Base-by-base conservation (phyloP, 495 filamentous ascomycete genomes). In the Tuber melanosporum region DNA sequence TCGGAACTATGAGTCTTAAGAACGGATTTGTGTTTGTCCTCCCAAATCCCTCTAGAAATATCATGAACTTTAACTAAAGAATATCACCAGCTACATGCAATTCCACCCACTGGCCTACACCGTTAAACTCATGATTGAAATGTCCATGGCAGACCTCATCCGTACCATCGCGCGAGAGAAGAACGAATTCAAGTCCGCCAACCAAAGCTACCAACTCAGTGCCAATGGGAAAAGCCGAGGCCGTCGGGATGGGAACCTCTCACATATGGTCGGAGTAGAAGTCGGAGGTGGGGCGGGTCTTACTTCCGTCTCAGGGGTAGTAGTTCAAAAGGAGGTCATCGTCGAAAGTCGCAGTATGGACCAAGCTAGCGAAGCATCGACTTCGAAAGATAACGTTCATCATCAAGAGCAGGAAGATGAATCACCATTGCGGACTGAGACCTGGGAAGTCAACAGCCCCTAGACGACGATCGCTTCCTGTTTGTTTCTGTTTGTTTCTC, bases 111-210 rank as follows among this genome's bases (percentile, higher is more conserved):
- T 89, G 12, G 84, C 86, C 8, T 89, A 88, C 77, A 87, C 86
- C 41, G 86, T 89, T 39, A 89, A 89, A 73, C 85, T 89, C 52
- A 87, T 88, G 74, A 87, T 89, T 81, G 87, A 88, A 74, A 86
- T 88, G 84, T 85, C 84, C 32, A 88, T 88, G 87, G 86, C 87
- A 1, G 80, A 82, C 22, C 84, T 88, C 45, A 88, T 88, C 73
- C 76, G 80, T 8, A 82, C 79, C 49, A 72, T 82, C 19, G 77
- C 80, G 4, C 71, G 66, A 20, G 74, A 82, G 66, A 82, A 82
- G 71, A 81, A 81, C 42, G 76, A 78, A 2, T 71, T 81, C 73
- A 70, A 74, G 9, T 46, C 62, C 17, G 69, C 36, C 17, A 52
- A 32, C 36, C 57, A 15, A 15, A 72, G 36, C 71, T 81, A 81